Evolutionary conservation across 2,329 filamentous ascomycete genomes (phyloP), one percentile per base, ranked within the genome.

Genomic region (Talaromyces rugulosus): DNA sequence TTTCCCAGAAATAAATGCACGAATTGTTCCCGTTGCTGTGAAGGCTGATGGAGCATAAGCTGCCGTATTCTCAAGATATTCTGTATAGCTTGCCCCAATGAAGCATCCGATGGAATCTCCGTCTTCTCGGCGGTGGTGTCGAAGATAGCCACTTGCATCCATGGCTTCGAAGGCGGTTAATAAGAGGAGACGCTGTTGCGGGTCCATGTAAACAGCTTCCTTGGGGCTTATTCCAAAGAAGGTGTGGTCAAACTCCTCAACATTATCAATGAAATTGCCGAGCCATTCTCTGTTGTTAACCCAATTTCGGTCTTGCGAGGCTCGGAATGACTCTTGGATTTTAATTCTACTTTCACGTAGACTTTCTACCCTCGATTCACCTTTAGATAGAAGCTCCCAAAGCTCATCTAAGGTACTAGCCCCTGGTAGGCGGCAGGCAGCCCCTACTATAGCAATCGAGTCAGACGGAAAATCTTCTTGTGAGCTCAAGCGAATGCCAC

Each of bases 1-100:
- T 1, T 75, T 71, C 31, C 78, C 79, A 1, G 77, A 72, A 1
- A 78, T 60, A 12, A 79, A 77, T 28, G 71, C 72, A 11, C 71
- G 64, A 3, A 72, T 70, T 47, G 68, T 75, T 16, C 74, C 72
- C 1, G 71, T 72, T 4, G 61, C 57, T 18, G 52, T 34, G 55
- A 69, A 67, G 2, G 51, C 50, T 4, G 66, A 64, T 2, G 63
- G 16, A 0, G 65, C 28, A 36, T 77, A 62, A 27, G 56, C 67
- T 1, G 65, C 64, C 11, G 69, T 62, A 51, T 74, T 70, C 23
- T 68, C 53, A 2, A 69, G 63, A 56, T 74, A 74, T 44, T 74
- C 72, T 7, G 44, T 58, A 2, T 61, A 56, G 8, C 65, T 55
- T 2, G 68, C 65, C 1, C 73, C 73, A 5, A 74, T 58, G 51